Evolutionary conservation across 2,329 filamentous ascomycete species (phyloP).

Genomic region (Trichoderma gracile): DNA sequence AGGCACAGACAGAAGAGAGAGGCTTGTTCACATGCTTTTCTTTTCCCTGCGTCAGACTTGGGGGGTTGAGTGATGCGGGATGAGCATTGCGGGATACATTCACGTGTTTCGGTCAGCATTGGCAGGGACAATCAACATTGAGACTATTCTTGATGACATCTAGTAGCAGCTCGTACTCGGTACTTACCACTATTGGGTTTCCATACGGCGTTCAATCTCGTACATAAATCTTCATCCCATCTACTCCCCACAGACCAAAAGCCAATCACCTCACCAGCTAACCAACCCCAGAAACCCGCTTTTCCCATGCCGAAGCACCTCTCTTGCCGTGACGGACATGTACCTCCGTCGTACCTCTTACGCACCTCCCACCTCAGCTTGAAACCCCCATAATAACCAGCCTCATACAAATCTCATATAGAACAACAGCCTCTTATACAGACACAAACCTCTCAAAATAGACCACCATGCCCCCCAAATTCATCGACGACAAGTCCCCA

Average conservation of each 20-base stretch:
- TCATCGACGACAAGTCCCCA: constrained; percentile 75
- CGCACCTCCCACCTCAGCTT: too few relatives aligned
- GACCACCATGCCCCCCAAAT: constrained; percentile 31
- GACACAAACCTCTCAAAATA: background rate
- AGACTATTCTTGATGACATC: too few relatives aligned
- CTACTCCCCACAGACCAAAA: too few relatives aligned
- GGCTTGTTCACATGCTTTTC: constrained; percentile 22
- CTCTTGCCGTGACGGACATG: background rate
- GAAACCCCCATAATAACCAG: background rate
- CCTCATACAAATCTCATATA: background rate
- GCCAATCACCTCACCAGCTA: too few relatives aligned
- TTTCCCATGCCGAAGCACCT: too few relatives aligned
- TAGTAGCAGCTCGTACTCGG: background rate
- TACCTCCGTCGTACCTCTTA: background rate
- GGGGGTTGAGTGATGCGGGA: background rate
- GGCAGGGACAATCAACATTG: background rate
- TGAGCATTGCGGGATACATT: background rate
- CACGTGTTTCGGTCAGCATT: constrained; percentile 9
- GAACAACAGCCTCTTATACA: background rate
- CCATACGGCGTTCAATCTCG: too few relatives aligned
- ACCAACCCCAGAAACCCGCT: too few relatives aligned
- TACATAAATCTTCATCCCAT: too few relatives aligned
- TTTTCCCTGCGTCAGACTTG: too few relatives aligned
- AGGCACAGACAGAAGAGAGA: background rate
- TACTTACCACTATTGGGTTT: background rate